Base-by-base conservation (phyloP, 495 filamentous ascomycete species). In the Podospora fimiseda region DNA sequence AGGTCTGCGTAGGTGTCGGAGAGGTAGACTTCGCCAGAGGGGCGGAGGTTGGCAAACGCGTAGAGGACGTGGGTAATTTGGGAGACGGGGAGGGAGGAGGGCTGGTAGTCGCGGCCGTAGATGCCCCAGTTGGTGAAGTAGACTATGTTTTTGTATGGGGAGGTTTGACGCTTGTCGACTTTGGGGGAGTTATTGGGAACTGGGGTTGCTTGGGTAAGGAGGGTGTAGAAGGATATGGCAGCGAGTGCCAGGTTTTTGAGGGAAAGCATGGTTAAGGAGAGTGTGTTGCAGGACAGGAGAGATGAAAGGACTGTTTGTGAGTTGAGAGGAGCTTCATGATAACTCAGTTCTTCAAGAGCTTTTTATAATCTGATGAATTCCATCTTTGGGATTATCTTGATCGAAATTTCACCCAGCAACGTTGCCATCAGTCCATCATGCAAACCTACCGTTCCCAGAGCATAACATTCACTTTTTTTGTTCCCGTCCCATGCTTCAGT, bases 1-100 rank as follows among this genome's bases (percentile, higher is more conserved):
- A 72, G 65, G 62, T 91, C 86, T 2, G 84, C 75, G 60, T 72
- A 84, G 1, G 63, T 51, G 56, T 86, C 82, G 0, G 79, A 64
- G 33, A 72, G 70, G 52, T 76, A 89, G 72, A 96, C 90, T 67
- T 90, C 84, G 19, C 92, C 92, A 24, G 86, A 85, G 0, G 84
- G 73, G 0, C 78, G 76, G n/a, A 96, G 69, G 63, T 96, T 92
- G 53, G 88, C 89, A 64, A 97, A 97, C 24, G 91, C 78, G 65
- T 96, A 96, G 6, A 96, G 76, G 2, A 96, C 75, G 64, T 95
- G 90, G 5, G 88, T 95, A 52, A 97, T 68, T 53, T 95, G 79
- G 14, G 83, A 76, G 1, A 80, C 87, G 0, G 91, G 91, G 19
- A 97, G 75, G 59, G 92, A 81, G 50, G 87, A 79, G 2, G 89